phyloP scores from a whole-genome alignment of 129 eudicot genomes.

The Flaveria trinervia region DNA sequence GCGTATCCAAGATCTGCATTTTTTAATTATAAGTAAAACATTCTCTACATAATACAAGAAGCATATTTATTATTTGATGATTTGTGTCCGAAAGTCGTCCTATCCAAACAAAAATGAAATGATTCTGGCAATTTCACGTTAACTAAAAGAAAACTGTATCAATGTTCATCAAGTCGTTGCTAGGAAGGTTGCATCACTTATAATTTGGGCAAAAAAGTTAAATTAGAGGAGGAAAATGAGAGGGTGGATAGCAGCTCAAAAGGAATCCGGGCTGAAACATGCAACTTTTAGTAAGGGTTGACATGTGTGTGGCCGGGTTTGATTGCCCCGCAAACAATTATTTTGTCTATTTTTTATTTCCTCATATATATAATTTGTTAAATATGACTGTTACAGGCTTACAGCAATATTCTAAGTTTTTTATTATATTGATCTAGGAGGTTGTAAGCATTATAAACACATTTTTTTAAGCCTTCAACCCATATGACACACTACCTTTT shows the following conservation, averaged over 20 bases:
- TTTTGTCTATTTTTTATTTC: neutral
- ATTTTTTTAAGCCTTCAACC: too few relatives aligned
- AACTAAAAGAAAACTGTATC: neutral
- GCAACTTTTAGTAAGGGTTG: neutral
- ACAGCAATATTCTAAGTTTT: neutral
- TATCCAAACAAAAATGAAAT: neutral
- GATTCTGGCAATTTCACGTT: neutral
- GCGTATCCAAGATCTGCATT: slow-evolving; percentile 88
- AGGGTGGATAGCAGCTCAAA: neutral
- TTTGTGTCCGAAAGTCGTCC: neutral
- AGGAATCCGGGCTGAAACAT: neutral
- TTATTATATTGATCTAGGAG: too few relatives aligned
- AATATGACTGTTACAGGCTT: too few relatives aligned
- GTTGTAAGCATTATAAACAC: too few relatives aligned
- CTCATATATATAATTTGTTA: too few relatives aligned
- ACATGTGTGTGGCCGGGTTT: neutral
- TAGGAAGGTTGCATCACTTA: neutral
- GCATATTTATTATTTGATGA: neutral
- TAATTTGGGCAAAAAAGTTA: neutral
- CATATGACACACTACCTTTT: neutral
- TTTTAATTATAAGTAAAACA: neutral
- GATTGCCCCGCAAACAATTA: neutral
- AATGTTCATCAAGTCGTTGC: neutral
- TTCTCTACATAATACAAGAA: neutral
- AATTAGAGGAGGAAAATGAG: neutral